Percentiles rank a stretch among this genome's conserved stretches.
Evolutionary conservation across 1,284 basidiomycete species (phyloP).

Genomic region (Ceratobasidium sp.): DNA sequence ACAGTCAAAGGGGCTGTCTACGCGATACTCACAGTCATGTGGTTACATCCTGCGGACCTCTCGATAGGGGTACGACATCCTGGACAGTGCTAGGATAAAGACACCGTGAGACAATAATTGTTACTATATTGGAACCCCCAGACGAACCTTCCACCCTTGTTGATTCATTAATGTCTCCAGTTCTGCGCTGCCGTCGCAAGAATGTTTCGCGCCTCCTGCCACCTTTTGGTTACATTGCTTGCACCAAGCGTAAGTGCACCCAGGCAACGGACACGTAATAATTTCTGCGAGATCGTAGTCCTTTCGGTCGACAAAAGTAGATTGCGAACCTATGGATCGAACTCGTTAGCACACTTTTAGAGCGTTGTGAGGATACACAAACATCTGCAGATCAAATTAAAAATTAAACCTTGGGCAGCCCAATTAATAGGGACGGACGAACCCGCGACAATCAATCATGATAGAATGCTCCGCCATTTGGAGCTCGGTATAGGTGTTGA

Average conservation of each 20-base stretch:
- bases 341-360: neutral
- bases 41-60: conserved; percentile 44
- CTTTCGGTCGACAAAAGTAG: conserved; percentile 46
- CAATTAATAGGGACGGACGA: conserved; percentile 45
- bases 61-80: conserved; percentile 46
- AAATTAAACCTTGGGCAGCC: too few species aligned
- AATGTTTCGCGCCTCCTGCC: conserved; percentile 39
- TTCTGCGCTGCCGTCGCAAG: conserved; percentile 46
- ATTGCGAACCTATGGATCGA: conserved; percentile 16
- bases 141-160: conserved; percentile 45
- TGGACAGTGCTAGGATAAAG: conserved; percentile 18
- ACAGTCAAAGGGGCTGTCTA: neutral
- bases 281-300: conserved; percentile 41
- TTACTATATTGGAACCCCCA: neutral
- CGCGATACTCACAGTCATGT: conserved; percentile 45
- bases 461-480: conserved; percentile 65
- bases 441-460: conserved; percentile 65
- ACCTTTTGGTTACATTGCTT: conserved; percentile 46
- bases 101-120: neutral
- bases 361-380: neutral
- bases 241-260: conserved; percentile 45
- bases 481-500: conserved; percentile 63
- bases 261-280: conserved; percentile 46
- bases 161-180: conserved; percentile 43
- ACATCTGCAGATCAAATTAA: conserved; percentile 20